Percentiles rank a stretch among this genome's conserved stretches.
These are phyloP conservation scores for Amanita rubescens DNA, from an alignment of 768 basidiomycete genomes.

Conservation along the genomic window DNA sequence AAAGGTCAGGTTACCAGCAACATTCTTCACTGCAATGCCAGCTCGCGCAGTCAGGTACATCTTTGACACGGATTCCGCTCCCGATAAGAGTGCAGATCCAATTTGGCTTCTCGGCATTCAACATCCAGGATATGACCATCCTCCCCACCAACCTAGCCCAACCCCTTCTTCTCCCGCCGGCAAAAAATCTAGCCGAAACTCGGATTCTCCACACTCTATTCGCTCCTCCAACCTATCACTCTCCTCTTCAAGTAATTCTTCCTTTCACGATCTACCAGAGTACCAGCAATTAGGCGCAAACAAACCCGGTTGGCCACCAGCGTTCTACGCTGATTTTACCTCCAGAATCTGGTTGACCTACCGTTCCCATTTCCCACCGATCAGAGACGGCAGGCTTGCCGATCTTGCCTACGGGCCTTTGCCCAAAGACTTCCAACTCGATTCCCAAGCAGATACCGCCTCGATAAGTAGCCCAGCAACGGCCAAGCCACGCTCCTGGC, in stretches of 20 bases:
- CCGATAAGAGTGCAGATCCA: slow-evolving; percentile 72
- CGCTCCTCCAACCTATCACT: slow-evolving; percentile 30
- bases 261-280: slow-evolving; percentile 4
- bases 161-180: neutral
- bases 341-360: slow-evolving; percentile 90
- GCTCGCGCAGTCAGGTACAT: slow-evolving; percentile 85
- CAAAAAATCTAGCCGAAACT: slow-evolving; percentile 15
- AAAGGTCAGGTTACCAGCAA: slow-evolving; percentile 25
- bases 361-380: slow-evolving; percentile 78
- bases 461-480: slow-evolving; percentile 8
- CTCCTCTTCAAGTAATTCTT: slow-evolving; percentile 15
- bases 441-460: neutral
- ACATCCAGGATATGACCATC: slow-evolving; percentile 64
- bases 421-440: neutral
- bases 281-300: slow-evolving; percentile 3
- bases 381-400: slow-evolving; percentile 49
- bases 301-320: slow-evolving; percentile 64
- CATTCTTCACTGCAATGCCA: slow-evolving; percentile 60
- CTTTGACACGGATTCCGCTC: slow-evolving; percentile 83
- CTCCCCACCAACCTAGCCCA: slow-evolving; percentile 13
- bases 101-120: slow-evolving; percentile 89
- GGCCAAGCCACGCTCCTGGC: slow-evolving; percentile 48
- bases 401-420: slow-evolving; percentile 22
- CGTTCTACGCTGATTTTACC: slow-evolving; percentile 85
- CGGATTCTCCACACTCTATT: slow-evolving; percentile 33